These are phyloP conservation scores for Penicillium malachiteum DNA, from an alignment of 495 filamentous ascomycete species.

Conservation along the genomic window DNA sequence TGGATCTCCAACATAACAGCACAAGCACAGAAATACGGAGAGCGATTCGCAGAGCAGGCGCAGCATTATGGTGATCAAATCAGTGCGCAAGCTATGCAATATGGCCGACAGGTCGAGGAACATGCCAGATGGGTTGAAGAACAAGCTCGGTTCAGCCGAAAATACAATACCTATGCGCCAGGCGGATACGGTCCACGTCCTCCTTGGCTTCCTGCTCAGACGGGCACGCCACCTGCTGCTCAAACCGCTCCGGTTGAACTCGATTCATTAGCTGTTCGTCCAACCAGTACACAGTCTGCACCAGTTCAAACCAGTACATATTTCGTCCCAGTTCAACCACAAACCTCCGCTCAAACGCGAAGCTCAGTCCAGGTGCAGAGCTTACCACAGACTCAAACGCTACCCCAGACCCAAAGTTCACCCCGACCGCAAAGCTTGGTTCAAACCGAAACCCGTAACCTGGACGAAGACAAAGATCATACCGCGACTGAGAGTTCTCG, in stretches of 20 bases:
- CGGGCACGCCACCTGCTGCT: not conserved
- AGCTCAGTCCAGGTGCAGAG: not conserved
- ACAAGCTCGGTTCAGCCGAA: slow-evolving; percentile 36
- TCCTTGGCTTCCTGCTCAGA: slow-evolving; percentile 8
- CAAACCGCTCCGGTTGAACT: no score
- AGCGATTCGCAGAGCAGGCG: slow-evolving; percentile 42
- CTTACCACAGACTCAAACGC: not conserved
- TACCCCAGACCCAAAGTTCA: slow-evolving; percentile 1
- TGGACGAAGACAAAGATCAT: slow-evolving; percentile 3
- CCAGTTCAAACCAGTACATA: no score
- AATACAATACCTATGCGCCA: slow-evolving; percentile 9
- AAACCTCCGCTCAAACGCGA: not conserved
- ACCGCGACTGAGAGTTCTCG: slow-evolving; percentile 24
- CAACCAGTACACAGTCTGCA: no score
- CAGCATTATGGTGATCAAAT: slow-evolving; percentile 44
- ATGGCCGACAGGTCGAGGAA: slow-evolving; percentile 43
- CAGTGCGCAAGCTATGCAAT: slow-evolving; percentile 40
- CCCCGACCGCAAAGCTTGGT: not conserved
- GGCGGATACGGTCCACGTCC: slow-evolving; percentile 6
- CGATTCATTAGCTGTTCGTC: no score
- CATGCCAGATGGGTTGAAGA: slow-evolving; percentile 46
- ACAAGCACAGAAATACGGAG: slow-evolving; percentile 46
- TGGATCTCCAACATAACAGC: slow-evolving; percentile 40
- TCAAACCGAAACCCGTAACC: slow-evolving; percentile 1
- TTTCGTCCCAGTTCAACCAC: not conserved